Conservation (phyloP, 441 rosid species). For the Flueggea neowawraea region DNA sequence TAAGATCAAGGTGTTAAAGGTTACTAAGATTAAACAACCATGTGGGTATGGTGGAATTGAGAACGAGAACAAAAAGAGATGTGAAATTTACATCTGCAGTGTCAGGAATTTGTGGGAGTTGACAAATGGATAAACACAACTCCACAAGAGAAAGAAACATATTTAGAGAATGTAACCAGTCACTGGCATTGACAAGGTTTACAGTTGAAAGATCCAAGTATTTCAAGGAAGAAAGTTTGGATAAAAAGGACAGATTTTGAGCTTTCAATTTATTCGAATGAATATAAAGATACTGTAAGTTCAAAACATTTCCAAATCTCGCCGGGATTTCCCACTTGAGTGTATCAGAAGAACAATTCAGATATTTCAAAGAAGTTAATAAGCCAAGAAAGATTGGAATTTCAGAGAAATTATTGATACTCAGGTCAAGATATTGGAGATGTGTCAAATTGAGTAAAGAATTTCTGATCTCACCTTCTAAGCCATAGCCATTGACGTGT, state of each 20-base stretch:
- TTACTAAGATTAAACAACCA: no score
- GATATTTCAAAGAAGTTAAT: not conserved
- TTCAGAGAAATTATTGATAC: constrained; percentile 6
- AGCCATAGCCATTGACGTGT: no score
- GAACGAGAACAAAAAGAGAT: constrained; percentile 12
- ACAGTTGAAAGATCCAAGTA: no score
- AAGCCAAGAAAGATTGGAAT: constrained; percentile 5
- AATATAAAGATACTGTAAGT: not conserved
- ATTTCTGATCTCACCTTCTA: no score
- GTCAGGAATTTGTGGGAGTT: constrained; percentile 6
- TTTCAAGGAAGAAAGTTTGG: no score
- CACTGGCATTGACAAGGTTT: no score
- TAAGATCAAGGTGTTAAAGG: constrained; percentile 2
- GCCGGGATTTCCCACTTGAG: constrained; percentile 1
- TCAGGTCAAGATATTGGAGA: not conserved
- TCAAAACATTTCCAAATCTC: constrained; percentile 4
- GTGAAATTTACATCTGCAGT: constrained; percentile 14
- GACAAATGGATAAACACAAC: not conserved
- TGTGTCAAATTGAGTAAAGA: not conserved
- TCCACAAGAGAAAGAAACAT: constrained; percentile 22
- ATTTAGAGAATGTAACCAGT: constrained; percentile 9
- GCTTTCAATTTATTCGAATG: no score
- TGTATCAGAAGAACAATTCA: not conserved
- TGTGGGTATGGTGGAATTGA: constrained; percentile 16
- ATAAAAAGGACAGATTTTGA: no score